Evolutionary conservation across 164 flowering plant species (phyloP).

Genomic region (Dillenia suffruticosa): DNA sequence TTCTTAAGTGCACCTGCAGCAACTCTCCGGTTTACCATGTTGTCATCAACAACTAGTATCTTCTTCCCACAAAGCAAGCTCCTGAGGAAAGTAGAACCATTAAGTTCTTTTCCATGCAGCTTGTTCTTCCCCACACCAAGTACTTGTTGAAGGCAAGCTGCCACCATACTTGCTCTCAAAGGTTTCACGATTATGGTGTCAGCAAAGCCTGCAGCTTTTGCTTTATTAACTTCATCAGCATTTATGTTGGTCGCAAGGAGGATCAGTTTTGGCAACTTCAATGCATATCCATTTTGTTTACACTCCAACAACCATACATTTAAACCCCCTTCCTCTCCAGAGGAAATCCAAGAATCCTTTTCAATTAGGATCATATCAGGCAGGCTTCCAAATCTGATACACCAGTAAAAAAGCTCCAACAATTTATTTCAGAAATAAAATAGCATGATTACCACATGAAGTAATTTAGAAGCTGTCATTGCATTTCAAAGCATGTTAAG

Average conservation of each 20-base stretch:
- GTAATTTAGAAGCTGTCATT: too few relatives aligned
- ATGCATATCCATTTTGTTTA: slow-evolving; percentile 31
- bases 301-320: slow-evolving; percentile 24
- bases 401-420: neutral
- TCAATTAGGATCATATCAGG: slow-evolving; percentile 77
- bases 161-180: slow-evolving; percentile 77
- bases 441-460: neutral
- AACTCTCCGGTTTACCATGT: slow-evolving; percentile 78
- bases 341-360: slow-evolving; percentile 65
- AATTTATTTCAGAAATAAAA: slow-evolving; percentile 4
- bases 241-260: slow-evolving; percentile 73
- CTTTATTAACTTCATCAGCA: slow-evolving; percentile 47
- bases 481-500: too few relatives aligned
- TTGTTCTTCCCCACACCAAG: slow-evolving; percentile 53
- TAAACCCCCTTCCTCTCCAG: slow-evolving; percentile 30
- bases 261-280: slow-evolving; percentile 51
- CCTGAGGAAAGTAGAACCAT: slow-evolving; percentile 41
- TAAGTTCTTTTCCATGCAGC: slow-evolving; percentile 39
- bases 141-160: slow-evolving; percentile 81
- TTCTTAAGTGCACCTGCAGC: slow-evolving; percentile 91
- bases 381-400: slow-evolving; percentile 33
- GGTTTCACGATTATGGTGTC: slow-evolving; percentile 86
- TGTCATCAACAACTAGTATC: slow-evolving; percentile 92
- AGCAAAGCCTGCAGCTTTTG: slow-evolving; percentile 70
- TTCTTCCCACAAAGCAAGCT: slow-evolving; percentile 67